Evolutionary conservation across 2,329 filamentous ascomycete species (phyloP), one percentile per base, ranked within the genome.

Genomic region (Cytospora schulzeri): DNA sequence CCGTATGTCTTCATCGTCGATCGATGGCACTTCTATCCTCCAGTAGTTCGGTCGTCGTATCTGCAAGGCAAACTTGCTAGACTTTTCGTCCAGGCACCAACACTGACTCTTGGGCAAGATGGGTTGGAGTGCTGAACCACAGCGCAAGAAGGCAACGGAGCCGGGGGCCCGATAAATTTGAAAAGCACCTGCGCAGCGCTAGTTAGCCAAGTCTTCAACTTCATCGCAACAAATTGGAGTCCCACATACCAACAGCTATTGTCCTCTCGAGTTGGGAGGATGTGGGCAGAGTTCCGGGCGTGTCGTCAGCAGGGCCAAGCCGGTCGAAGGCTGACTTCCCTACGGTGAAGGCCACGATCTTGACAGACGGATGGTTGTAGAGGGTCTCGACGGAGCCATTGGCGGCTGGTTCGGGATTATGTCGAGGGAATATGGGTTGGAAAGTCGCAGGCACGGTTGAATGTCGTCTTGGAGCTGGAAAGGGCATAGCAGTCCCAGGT

Each of bases 61-160:
- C 69, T 93, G 90, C 65, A 97, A 79, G n/a, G 96, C 90, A 70
- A 96, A 97, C 70, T 89, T 85, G 75, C 81, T 92, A 50, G 90
- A 90, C 63, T 88, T 85, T 64, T 92, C 90, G 74, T 96, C 91
- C 35, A 97, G 90, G 74, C 91, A 96, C 93, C 93, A 97, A 73
- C 91, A 96, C 76, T 97, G 93, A 65, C 92, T 96, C 75, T 92
- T 92, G 28, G 91, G 92, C 60, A 97, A 79, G 67, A 97, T 95
- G 14, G 93, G 91, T 71, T 95, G 91, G 22, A 97, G 83, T 19
- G 93, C 89, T 62, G 87, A 88, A 66, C 91, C 91, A 68, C 92
- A 96, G 76, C 91, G 94, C 12, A 97, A 82, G 72, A 97, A 97
- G 15, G 92, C 91, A 19, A 95, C 91, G 12, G 92, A 92, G 24